Evolutionary conservation across 1,139 yeast genomes (phyloP).

Genomic region (Pichia sp.): DNA sequence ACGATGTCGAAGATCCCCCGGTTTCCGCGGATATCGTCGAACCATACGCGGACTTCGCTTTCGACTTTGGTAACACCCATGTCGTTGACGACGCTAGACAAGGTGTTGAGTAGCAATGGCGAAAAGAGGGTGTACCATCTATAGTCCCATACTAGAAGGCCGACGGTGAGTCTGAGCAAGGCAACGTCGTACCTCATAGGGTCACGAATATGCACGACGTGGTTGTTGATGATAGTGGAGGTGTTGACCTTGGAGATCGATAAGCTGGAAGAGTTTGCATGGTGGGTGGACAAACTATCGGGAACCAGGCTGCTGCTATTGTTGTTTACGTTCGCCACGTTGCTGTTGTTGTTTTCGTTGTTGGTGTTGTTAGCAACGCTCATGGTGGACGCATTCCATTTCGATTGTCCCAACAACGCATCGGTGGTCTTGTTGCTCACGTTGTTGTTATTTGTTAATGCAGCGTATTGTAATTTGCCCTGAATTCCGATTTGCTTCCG

Average conservation of each 20-base stretch:
- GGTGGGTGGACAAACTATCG: neutral
- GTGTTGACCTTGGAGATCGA: constrained; percentile 1
- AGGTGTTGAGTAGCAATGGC: constrained; percentile 52
- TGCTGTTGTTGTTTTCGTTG: neutral
- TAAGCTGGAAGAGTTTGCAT: constrained; percentile 2
- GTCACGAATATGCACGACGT: constrained; percentile 10
- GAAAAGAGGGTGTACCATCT: constrained; percentile 95
- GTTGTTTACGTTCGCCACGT: neutral
- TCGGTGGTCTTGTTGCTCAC: neutral
- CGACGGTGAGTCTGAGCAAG: constrained; percentile 46
- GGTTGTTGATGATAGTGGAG: constrained; percentile 1
- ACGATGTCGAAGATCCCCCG: constrained; percentile 61
- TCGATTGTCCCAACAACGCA: constrained; percentile 8
- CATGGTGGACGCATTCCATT: constrained; percentile 10
- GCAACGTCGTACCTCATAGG: constrained; percentile 15
- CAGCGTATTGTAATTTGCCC: constrained; percentile 7
- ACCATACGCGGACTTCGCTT: constrained; percentile 71
- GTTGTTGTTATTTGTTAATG: neutral
- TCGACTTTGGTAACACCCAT: constrained; percentile 77
- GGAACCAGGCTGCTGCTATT: neutral
- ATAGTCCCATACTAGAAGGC: constrained; percentile 88
- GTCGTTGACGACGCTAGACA: constrained; percentile 61
- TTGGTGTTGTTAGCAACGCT: constrained; percentile 1
- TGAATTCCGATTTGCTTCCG: constrained; percentile 10
- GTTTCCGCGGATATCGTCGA: constrained; percentile 41